A percentile compares a stretch with the other conserved stretches of the same genome.
Conservation (phyloP, 2,329 filamentous ascomycete species). For the Aspergillus pseudotamarii region DNA sequence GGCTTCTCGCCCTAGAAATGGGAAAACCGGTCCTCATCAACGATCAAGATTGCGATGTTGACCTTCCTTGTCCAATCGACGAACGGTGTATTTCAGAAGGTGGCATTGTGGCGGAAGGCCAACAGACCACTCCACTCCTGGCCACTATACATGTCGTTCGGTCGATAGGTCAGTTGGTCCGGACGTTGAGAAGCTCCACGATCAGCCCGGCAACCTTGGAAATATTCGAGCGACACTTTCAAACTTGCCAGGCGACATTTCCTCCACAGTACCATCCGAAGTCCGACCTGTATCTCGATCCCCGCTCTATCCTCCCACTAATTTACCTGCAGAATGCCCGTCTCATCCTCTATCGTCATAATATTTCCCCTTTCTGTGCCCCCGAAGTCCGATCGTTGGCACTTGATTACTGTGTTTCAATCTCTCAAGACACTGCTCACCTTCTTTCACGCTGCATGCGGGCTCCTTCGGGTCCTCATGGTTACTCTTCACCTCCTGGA, state of each 20-base stretch:
- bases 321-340: conserved; percentile 79
- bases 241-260: conserved; percentile 72
- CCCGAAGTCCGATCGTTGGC: conserved; percentile 68
- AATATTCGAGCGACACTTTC: conserved; percentile 81
- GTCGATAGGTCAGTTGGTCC: conserved; percentile 72
- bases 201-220: conserved; percentile 70
- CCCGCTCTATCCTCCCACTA: conserved; percentile 73
- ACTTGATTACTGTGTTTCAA: conserved; percentile 73
- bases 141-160: conserved; percentile 81
- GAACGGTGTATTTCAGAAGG: conserved; percentile 65
- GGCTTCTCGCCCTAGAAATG: conserved; percentile 75
- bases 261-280: conserved; percentile 72
- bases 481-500: conserved; percentile 20
- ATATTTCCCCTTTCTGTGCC: conserved; percentile 73
- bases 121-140: conserved; percentile 71
- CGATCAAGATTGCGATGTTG: conserved; percentile 84
- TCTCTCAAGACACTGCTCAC: conserved; percentile 76
- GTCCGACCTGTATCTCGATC: conserved; percentile 69
- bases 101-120: conserved; percentile 45
- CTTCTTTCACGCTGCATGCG: conserved; percentile 70
- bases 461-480: conserved; percentile 20
- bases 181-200: conserved; percentile 67
- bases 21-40: conserved; percentile 80
- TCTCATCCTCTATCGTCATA: conserved; percentile 86
- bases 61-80: conserved; percentile 76